These are phyloP conservation scores for Xerocomellus chrysenteron DNA, from an alignment of 768 basidiomycete species.

Conservation along the genomic window DNA sequence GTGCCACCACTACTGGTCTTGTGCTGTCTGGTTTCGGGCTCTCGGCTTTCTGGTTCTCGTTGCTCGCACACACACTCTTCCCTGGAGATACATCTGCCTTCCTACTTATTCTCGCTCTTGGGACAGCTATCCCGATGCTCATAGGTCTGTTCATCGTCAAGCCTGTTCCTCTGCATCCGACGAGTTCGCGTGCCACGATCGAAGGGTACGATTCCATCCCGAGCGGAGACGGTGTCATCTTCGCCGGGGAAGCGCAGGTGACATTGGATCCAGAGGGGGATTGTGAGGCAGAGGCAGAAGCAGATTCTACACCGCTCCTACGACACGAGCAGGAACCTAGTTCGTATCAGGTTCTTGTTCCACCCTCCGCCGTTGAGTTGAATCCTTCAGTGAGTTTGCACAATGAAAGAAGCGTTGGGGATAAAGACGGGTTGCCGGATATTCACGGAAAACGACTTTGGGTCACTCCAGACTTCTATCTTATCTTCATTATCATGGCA, in stretches of 20 bases:
- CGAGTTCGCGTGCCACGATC: slow-evolving; percentile 16
- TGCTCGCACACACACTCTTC: slow-evolving; percentile 67
- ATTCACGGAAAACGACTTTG: slow-evolving; percentile 54
- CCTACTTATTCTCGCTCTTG: slow-evolving; percentile 70
- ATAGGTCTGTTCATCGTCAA: slow-evolving; percentile 70
- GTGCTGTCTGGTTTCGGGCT: slow-evolving; percentile 89
- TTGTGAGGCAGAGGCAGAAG: slow-evolving; percentile 12
- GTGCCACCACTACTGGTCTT: slow-evolving; percentile 74
- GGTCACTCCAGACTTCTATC: slow-evolving; percentile 58
- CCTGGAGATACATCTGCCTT: slow-evolving; percentile 79
- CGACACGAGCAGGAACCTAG: slow-evolving; percentile 15
- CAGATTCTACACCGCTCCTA: slow-evolving; percentile 24
- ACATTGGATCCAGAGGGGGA: slow-evolving; percentile 13
- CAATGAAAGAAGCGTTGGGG: background rate
- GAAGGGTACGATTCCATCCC: slow-evolving; percentile 24
- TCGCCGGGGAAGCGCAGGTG: slow-evolving; percentile 21
- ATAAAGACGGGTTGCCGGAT: slow-evolving; percentile 43
- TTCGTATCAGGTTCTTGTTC: slow-evolving; percentile 22
- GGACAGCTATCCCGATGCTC: slow-evolving; percentile 78
- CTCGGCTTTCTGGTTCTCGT: slow-evolving; percentile 87
- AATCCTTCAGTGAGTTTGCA: slow-evolving; percentile 15
- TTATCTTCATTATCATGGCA: slow-evolving; percentile 54
- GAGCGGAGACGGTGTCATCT: slow-evolving; percentile 20
- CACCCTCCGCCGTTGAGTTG: slow-evolving; percentile 20
- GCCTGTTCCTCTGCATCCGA: slow-evolving; percentile 56